Evolutionary conservation across 1,284 basidiomycete genomes (phyloP), one percentile per base, ranked within the genome.

Genomic region (Porodaedalea pini): DNA sequence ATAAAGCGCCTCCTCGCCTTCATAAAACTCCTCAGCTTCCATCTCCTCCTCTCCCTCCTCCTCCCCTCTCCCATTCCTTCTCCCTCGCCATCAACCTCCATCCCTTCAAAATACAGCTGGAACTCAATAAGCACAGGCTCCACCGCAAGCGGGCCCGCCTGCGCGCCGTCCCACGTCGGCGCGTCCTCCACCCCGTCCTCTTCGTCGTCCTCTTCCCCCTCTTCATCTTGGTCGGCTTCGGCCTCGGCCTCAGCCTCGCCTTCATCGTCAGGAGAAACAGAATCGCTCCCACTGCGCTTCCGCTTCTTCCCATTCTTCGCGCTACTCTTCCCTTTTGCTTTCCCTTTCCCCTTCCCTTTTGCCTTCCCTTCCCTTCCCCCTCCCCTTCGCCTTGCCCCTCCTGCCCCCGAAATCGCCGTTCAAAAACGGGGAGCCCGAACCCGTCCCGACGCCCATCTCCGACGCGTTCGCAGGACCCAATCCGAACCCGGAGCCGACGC

Each of bases 81-180:
- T 7, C 40, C 51, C 6, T 43, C 49, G 27, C 39, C 56, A 15
- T 54, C 50, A 31, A 53, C 25, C 6, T 43, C 48, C 50, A 51
- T 51, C 3, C 48, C 48, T 17, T 57, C 56, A 39, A 43, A 51
- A 25, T 54, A 52, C 31, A 86, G 71, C 67, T 85, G 84, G 64
- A 83, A 86, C 63, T 86, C 83, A 60, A 86, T 78, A 45, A 82
- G 71, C 31, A 76, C 65, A 5, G 85, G 85, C 55, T 82, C 80
- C 60, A 82, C 73, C 2, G 81, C 78, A 32, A 85, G 71, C 0
- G 84, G 78, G 2, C 76, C 75, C 0, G 82, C 78, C 23, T 34
- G 47, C 2, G 23, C 31, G 17, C 54, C 58, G 17, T 58, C 57
- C 57, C 57, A 56, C 8, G 49, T 41, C 40, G 32, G 45, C 7